Percentiles rank a stretch among this genome's conserved stretches.
Conservation (phyloP, 1,284 basidiomycete genomes). For the Acaromyces ingoldii region DNA sequence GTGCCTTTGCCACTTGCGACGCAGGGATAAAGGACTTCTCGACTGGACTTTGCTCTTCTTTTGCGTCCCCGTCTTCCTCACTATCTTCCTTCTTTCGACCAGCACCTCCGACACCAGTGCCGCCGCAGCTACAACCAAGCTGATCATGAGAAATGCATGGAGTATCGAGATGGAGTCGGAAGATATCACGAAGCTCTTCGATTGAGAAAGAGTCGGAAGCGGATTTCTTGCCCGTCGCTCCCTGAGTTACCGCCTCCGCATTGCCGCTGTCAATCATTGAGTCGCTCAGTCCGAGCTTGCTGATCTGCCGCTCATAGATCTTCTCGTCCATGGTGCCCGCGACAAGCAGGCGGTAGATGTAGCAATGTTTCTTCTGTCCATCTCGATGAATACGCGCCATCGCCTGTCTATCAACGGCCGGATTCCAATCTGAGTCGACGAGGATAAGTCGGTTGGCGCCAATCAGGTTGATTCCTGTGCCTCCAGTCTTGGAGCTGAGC, state of each 20-base stretch:
- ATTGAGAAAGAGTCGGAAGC: constrained; percentile 31
- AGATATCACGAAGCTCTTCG: constrained; percentile 65
- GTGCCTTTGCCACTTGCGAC: constrained; percentile 19
- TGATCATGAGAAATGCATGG: constrained; percentile 80
- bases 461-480: constrained; percentile 96
- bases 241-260: neutral
- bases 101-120: constrained; percentile 19
- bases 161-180: constrained; percentile 74
- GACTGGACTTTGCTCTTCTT: constrained; percentile 15
- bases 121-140: constrained; percentile 44
- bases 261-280: constrained; percentile 54
- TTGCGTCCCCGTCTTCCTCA: constrained; percentile 14
- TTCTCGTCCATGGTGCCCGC: constrained; percentile 52
- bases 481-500: constrained; percentile 92
- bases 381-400: constrained; percentile 85
- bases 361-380: constrained; percentile 80
- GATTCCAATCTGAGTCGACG: constrained; percentile 93
- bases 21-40: constrained; percentile 24
- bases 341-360: constrained; percentile 80
- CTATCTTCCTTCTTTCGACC: neutral
- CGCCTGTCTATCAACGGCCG: constrained; percentile 76
- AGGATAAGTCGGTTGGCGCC: constrained; percentile 86
- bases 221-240: neutral
- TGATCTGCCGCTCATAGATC: constrained; percentile 72
- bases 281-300: constrained; percentile 76